Evolutionary conservation across 2,329 filamentous ascomycete species (phyloP), one percentile per base, ranked within the genome.

Genomic region (Pseudogymnoascus verrucosus): DNA sequence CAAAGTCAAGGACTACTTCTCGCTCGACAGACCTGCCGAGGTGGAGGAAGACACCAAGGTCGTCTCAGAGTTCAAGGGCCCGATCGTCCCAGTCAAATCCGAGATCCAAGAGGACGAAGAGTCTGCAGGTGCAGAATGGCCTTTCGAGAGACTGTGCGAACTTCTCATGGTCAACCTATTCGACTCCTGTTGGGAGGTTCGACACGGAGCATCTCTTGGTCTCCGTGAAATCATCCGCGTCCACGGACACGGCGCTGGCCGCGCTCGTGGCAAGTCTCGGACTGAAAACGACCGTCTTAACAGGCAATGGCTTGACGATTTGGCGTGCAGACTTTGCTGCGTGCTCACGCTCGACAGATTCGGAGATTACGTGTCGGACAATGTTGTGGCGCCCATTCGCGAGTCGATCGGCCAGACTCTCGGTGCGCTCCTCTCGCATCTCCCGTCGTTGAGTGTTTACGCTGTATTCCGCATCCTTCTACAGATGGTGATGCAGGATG

Each of bases 321-420:
- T 99, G 61, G 91, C 93, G n/a, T 97, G 93, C 71, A 89, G 95
- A 26, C 83, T 99, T 60, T 93, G 93, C 75, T 96, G 91, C 73
- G 93, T 99, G 62, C 88, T 99, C 71, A 97, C 99, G 87, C 86
- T 99, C 14, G 95, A 99, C 77, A 88, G 93, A 62, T 99, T 99
- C 73, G 96, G 93, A 64, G 95, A 99, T 73, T 99, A 97, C 77
- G 95, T 96, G 65, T 96, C 93, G 4, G 95, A 99, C 75, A 99
- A 91, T 62, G 96, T 96, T 0, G 92, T 99, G 42, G 95, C 95
- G 0, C 95, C 95, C 0, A 97, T 99, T 67, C 84, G 95, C 68
- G 95, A 99, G 78, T 96, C 93, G 0, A 90, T 96, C 42, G 95
- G 95, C 54, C 95, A 99, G 76, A 93, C 93, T 2, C 80, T 99